Evolutionary conservation across 2,329 filamentous ascomycete genomes (phyloP).

Genomic region (Ophiostoma tasmaniense): DNA sequence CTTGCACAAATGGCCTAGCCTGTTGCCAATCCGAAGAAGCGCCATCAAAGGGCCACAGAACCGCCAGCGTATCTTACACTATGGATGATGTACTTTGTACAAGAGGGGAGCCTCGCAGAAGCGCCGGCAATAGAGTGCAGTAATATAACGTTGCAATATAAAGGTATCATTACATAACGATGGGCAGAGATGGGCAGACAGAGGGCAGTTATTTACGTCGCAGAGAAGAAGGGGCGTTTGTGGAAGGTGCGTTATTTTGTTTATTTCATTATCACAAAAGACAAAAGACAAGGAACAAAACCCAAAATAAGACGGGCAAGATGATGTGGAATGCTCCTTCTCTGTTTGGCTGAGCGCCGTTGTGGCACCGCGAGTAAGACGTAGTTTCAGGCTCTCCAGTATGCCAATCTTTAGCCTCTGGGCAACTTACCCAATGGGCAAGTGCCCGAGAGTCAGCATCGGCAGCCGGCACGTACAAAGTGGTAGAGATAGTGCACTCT

Average conservation of each 20-base stretch:
- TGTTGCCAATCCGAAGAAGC: conserved; percentile 16
- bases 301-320: no score
- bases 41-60: conserved; percentile 12
- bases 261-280: no score
- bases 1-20: conserved; percentile 10
- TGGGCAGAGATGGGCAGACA: neutral
- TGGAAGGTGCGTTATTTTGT: no score
- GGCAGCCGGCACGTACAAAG: neutral
- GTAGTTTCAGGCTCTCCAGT: no score
- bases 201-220: neutral
- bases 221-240: neutral
- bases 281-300: no score
- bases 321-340: neutral
- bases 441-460: neutral
- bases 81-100: neutral
- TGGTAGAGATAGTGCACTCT: neutral
- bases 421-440: neutral
- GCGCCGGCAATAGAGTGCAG: neutral
- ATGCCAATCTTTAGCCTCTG: neutral
- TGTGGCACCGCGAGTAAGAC: neutral
- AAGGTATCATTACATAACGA: neutral
- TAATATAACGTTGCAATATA: neutral
- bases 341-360: neutral
- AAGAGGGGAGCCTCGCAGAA: neutral
- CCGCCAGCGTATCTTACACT: neutral